Evolutionary conservation across 441 rosid genomes (phyloP), one percentile per base, ranked within the genome.

Genomic region (Jatropha multifida): DNA sequence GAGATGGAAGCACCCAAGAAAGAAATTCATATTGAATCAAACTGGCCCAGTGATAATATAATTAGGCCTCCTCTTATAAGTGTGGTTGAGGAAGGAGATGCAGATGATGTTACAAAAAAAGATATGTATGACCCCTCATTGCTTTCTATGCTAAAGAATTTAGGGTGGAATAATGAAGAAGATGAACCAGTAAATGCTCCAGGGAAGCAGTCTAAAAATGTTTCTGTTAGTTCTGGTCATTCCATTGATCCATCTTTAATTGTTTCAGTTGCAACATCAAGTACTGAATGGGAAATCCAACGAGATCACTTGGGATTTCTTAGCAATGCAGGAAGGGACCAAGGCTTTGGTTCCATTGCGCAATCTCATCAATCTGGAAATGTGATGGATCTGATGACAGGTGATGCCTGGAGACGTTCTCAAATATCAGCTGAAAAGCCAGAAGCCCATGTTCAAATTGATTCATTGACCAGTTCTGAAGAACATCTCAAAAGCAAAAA

Each of bases 151-250:
- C 83, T 88, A 55, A 85, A 83, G 61, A 85, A 82, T 80, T 80
- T 92, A 75, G 93, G 90, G 32, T 84, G 88, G 94, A 83, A 85
- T 65, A 89, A 83, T 56, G 94, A 87, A 77, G 88, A 82, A 66
- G 64, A 54, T 55, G 83, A 83, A 79, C 75, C 62, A 48, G 51
- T 77, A 67, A 72, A 69, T 13, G 17, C 70, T 71, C 76, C 78
- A 55, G 79, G 78, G 58, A 70, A 48, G 59, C 59, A 77, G 38
- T 75, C 83, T 58, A 74, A 80, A 64, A 75, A 41, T 72, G 58
- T 73, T 80, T 58, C 78, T 23, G 56, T 5, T 65, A 77, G 73
- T 77, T 68, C 86, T 75, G 68, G 54, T 69, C 76, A 73, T 60
- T 84, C 88, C 13, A 51, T 71, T 0, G 80, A 60, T 61, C 68